Conservation (phyloP, 805 yeast species). For the Wickerhamiella cacticola region DNA sequence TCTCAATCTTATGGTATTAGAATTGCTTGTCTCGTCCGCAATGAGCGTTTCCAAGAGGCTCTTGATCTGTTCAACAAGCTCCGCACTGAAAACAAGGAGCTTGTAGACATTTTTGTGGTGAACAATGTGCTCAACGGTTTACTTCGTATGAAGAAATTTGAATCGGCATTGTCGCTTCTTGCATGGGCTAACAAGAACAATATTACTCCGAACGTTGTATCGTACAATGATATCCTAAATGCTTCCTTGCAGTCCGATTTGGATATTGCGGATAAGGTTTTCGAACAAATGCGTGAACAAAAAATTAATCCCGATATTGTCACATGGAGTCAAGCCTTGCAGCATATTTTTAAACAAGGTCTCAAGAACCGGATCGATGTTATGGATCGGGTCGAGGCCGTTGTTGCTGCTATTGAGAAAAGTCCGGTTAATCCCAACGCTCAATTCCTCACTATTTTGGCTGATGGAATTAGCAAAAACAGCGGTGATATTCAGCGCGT, state of each 20-base stretch:
- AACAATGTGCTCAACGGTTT: constrained; percentile 39
- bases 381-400: constrained; percentile 29
- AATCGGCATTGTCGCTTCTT: constrained; percentile 37
- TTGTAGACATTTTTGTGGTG: constrained; percentile 32
- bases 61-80: constrained; percentile 31
- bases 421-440: constrained; percentile 34
- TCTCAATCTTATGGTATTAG: constrained; percentile 39
- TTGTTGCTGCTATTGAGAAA: constrained; percentile 34
- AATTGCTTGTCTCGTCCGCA: constrained; percentile 37
- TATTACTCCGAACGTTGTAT: constrained; percentile 36
- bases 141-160: constrained; percentile 31
- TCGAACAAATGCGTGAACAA: constrained; percentile 35
- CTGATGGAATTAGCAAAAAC: constrained; percentile 43
- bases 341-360: constrained; percentile 39
- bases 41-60: constrained; percentile 35
- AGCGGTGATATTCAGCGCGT: constrained; percentile 40
- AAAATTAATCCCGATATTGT: constrained; percentile 45
- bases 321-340: constrained; percentile 50
- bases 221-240: constrained; percentile 43
- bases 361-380: constrained; percentile 36
- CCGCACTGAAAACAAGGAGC: constrained; percentile 26
- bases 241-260: constrained; percentile 33
- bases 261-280: constrained; percentile 38
- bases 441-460: constrained; percentile 40
- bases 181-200: constrained; percentile 27